Evolutionary conservation across 1,139 yeast genomes (phyloP).

Genomic region (Meyerozyma carpophila): DNA sequence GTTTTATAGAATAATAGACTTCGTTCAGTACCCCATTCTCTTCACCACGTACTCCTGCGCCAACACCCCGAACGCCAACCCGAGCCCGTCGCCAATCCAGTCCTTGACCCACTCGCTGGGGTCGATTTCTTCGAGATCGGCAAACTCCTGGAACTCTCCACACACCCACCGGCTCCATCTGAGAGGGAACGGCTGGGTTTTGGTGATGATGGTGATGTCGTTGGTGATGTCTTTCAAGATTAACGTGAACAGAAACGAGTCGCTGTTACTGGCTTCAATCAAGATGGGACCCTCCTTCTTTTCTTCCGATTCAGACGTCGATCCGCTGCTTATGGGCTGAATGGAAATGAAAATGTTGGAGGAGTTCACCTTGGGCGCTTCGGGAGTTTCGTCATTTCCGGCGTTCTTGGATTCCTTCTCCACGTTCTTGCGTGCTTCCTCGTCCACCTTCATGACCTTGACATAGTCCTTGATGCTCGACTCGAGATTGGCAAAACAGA

Average conservation of each 20-base stretch:
- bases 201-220: slow-evolving; percentile 63
- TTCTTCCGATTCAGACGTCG: slow-evolving; percentile 19
- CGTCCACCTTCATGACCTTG: slow-evolving; percentile 15
- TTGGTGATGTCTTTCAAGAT: slow-evolving; percentile 76
- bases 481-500: slow-evolving; percentile 82
- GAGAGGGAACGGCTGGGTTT: slow-evolving; percentile 85
- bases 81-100: slow-evolving; percentile 84
- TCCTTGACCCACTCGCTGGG: slow-evolving; percentile 95
- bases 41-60: slow-evolving; percentile 89
- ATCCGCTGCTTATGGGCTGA: slow-evolving; percentile 53
- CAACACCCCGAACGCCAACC: slow-evolving; percentile 72
- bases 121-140: slow-evolving; percentile 45
- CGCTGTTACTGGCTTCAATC: slow-evolving; percentile 35
- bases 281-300: slow-evolving; percentile 34
- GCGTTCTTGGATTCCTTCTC: slow-evolving; percentile 12
- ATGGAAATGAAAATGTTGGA: slow-evolving; percentile 77
- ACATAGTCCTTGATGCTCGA: slow-evolving; percentile 51
- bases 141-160: slow-evolving; percentile 33
- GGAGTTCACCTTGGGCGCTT: slow-evolving; percentile 21
- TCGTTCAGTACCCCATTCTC: slow-evolving; percentile 69
- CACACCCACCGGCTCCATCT: slow-evolving; percentile 88
- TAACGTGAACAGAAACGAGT: slow-evolving; percentile 56
- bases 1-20: slow-evolving; percentile 5
- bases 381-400: slow-evolving; percentile 16
- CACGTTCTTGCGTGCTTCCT: slow-evolving; percentile 15